A percentile compares a stretch with the other conserved stretches of the same genome.
phyloP scores from a whole-genome alignment of 2,329 filamentous ascomycete species.

The Trichoderma sp. region DNA sequence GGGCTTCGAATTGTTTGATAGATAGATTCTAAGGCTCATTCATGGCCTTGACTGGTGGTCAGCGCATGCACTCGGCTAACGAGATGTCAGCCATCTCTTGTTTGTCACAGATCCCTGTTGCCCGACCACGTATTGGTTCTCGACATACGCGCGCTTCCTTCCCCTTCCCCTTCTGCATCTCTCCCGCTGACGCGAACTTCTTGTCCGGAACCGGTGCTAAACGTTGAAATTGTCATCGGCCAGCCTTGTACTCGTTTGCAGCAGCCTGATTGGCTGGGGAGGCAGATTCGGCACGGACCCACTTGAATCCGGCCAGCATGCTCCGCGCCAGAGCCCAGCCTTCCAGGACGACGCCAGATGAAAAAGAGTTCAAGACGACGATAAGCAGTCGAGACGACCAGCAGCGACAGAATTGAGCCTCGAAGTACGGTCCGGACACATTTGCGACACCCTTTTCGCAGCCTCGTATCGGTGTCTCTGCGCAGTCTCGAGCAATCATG shows the following conservation, averaged over 20 bases:
- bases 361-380: constrained; percentile 23
- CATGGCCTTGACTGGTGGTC: not conserved
- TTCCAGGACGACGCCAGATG: constrained; percentile 33
- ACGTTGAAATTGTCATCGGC: constrained; percentile 2
- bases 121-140: not conserved
- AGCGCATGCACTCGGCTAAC: not conserved
- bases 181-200: too few relatives aligned
- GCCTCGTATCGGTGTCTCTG: constrained; percentile 30
- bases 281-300: constrained; percentile 43
- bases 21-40: not conserved
- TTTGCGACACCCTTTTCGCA: constrained; percentile 28
- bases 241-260: constrained; percentile 20
- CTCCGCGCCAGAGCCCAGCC: constrained; percentile 35
- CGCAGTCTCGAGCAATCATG: constrained; percentile 49
- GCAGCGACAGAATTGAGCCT: constrained; percentile 29
- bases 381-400: constrained; percentile 10
- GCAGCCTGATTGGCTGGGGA: constrained; percentile 37
- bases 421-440: constrained; percentile 30
- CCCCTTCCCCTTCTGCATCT: too few relatives aligned
- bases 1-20: not conserved
- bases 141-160: too few relatives aligned
- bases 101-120: too few relatives aligned
- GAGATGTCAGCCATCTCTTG: not conserved
- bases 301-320: constrained; percentile 44
- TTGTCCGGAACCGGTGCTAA: too few relatives aligned